These are phyloP conservation scores for Halophytophthora batemanensis DNA, from an alignment of 352 stramenopile species.

Conservation along the genomic window DNA sequence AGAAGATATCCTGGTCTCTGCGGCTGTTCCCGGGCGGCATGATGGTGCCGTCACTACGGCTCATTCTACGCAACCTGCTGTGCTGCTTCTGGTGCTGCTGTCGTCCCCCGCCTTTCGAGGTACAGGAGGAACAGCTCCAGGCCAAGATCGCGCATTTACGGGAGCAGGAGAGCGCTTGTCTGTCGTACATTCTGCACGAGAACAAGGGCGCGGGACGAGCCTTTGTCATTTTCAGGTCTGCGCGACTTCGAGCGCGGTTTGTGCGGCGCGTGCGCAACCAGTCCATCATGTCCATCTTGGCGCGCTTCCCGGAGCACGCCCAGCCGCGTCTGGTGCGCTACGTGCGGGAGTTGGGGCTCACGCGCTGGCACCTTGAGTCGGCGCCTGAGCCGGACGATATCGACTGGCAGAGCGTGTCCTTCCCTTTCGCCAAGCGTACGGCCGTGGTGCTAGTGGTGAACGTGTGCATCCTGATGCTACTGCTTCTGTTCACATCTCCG, in stretches of 20 bases:
- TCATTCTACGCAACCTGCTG: constrained; percentile 40
- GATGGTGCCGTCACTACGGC: constrained; percentile 60
- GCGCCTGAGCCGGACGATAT: constrained; percentile 82
- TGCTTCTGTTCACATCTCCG: constrained; percentile 82
- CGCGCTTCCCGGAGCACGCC: constrained; percentile 59
- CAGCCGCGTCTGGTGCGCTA: constrained; percentile 64
- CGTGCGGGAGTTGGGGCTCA: constrained; percentile 76
- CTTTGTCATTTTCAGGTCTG: constrained; percentile 82
- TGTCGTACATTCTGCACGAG: constrained; percentile 58
- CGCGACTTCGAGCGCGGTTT: constrained; percentile 68
- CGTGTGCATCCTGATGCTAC: constrained; percentile 65
- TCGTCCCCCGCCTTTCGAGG: constrained; percentile 40
- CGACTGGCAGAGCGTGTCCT: constrained; percentile 84
- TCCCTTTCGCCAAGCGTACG: constrained; percentile 78
- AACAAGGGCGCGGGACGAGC: constrained; percentile 73
- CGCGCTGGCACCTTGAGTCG: constrained; percentile 69
- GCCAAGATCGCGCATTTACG: constrained; percentile 55
- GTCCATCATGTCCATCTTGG: constrained; percentile 74
- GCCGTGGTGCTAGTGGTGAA: constrained; percentile 71
- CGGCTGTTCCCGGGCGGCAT: constrained; percentile 65
- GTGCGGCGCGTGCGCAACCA: constrained; percentile 71
- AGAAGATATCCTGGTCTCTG: constrained; percentile 62
- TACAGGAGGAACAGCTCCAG: constrained; percentile 33
- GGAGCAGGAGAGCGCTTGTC: constrained; percentile 42
- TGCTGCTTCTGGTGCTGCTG: constrained; percentile 47